These are phyloP conservation scores for Neonectria sp. DNA, from an alignment of 2,329 filamentous ascomycete species.

Conservation along the genomic window DNA sequence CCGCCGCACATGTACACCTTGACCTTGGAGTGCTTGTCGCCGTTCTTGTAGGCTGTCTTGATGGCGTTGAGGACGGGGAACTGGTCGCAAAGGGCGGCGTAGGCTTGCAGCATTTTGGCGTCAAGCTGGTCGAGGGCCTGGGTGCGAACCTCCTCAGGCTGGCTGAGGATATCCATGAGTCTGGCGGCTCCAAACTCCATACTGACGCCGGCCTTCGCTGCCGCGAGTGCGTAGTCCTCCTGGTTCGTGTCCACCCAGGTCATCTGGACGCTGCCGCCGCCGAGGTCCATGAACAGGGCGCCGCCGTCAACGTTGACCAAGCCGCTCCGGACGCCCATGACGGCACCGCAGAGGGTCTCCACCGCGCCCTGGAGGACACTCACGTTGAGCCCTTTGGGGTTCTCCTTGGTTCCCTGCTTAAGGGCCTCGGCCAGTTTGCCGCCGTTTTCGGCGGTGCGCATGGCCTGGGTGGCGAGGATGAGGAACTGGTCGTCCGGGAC, in stretches of 20 bases:
- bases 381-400: constrained; percentile 74
- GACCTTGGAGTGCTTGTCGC: constrained; percentile 60
- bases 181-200: constrained; percentile 75
- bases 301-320: constrained; percentile 72
- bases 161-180: constrained; percentile 65
- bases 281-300: constrained; percentile 89
- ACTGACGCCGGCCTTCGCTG: constrained; percentile 69
- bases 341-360: constrained; percentile 85
- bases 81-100: constrained; percentile 63
- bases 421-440: constrained; percentile 78
- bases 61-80: constrained; percentile 66
- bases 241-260: constrained; percentile 70
- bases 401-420: constrained; percentile 59
- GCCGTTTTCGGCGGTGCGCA: constrained; percentile 84
- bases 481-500: constrained; percentile 77
- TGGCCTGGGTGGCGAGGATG: constrained; percentile 91
- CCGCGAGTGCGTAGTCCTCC: constrained; percentile 65
- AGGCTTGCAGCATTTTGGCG: constrained; percentile 71
- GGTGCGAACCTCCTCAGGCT: constrained; percentile 47
- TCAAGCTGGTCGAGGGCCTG: constrained; percentile 70
- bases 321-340: constrained; percentile 83
- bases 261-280: constrained; percentile 80
- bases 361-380: constrained; percentile 82
- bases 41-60: constrained; percentile 53
- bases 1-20: constrained; percentile 90